phyloP scores from a whole-genome alignment of 108 stramenopile genomes.

The Skeletonema marinoi region DNA sequence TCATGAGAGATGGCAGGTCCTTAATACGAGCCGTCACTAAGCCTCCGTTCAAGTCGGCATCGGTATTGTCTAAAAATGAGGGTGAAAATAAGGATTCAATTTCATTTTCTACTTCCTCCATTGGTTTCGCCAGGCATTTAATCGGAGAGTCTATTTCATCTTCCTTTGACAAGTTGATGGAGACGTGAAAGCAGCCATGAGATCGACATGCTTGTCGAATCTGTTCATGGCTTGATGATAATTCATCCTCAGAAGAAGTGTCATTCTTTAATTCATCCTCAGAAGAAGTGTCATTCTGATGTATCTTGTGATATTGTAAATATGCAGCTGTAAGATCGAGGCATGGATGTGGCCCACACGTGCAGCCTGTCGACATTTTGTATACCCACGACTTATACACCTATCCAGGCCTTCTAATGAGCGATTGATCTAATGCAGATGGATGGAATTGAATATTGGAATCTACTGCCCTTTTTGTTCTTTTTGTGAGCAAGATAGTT shows the following conservation, averaged over 20 bases:
- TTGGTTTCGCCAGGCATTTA: slow-evolving; percentile 8
- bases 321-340: slow-evolving; percentile 31
- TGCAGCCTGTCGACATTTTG: slow-evolving; percentile 1
- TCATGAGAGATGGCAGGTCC: neutral
- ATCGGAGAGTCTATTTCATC: neutral
- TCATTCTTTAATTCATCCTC: neutral
- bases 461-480: too few relatives aligned
- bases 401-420: too few relatives aligned
- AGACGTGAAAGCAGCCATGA: slow-evolving; percentile 51
- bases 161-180: neutral
- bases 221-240: slow-evolving; percentile 1
- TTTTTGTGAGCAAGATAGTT: too few relatives aligned
- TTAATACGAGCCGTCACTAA: neutral
- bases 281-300: too few relatives aligned
- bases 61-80: slow-evolving; percentile 4
- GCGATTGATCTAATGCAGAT: too few relatives aligned
- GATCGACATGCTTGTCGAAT: slow-evolving; percentile 35
- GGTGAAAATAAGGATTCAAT: slow-evolving; percentile 42
- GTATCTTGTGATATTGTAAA: neutral
- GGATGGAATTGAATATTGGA: too few relatives aligned
- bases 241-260: neutral
- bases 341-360: slow-evolving; percentile 33
- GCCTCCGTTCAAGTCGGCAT: slow-evolving; percentile 24
- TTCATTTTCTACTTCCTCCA: neutral
- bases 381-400: neutral